Base-by-base conservation (phyloP, 2,329 filamentous ascomycete genomes). In the Trichoderma sp. region DNA sequence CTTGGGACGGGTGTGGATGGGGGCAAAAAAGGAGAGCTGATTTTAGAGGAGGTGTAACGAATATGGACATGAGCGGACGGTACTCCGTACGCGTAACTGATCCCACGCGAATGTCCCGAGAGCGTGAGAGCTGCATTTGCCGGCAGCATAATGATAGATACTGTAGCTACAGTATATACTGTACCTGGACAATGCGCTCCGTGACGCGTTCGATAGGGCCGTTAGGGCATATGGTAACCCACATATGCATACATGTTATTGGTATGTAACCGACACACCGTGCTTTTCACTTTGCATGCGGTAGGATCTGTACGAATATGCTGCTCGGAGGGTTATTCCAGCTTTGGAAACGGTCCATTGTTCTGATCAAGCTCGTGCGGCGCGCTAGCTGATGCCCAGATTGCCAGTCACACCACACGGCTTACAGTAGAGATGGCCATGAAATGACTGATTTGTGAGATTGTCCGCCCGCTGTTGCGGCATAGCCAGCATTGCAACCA, bases 311-410 rank as follows among this genome's bases (percentile, higher is more conserved):
- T 32, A n/a, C 16, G 39, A 7, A 18, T 8, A 21, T 28, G 10
- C 46, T 43, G n/a, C 26, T 54, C 60, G 67, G 67, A 26, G 67
- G 61, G 59, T 24, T 55, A 46, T 69, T 51, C 67, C 67, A 43
- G 58, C 43, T 56, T 52, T 28, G 67, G 67, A 65, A 65, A 59
- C 43, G 26, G 58, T 43, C 58, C 26, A 46, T 56, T 51, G 37
- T 43, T 46, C 61, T 37, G 52, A 43, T 55, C 61, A 56, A 46
- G 37, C 61, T 65, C 21, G 39, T 30, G 52, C 43, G 52, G 37
- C 43, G 52, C 52, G 26, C 66, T 63, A 58, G 54, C 21, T 11
- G 34, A 66, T 51, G 10, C 46, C 46, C 46, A 54, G 43, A 54
- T 67, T 67, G 34, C 32, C 46, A 60, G 56, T 56, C 65, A 67